Conservation (phyloP, 169 alveolate species). For the Plasmodium gallinaceum region DNA sequence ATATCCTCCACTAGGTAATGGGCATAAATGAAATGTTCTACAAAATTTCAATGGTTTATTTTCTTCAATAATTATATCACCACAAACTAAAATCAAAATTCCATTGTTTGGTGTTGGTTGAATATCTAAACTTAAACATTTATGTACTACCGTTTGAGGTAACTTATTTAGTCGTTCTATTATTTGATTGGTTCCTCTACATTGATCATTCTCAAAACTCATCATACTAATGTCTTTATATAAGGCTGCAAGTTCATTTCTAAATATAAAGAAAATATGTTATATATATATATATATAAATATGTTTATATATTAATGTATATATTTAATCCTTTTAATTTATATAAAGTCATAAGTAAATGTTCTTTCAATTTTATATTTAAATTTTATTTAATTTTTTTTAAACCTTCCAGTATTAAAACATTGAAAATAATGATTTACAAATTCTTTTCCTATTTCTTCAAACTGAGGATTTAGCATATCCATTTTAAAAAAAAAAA, state of each 20-base stretch:
- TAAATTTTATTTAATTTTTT: slow-evolving; percentile 24
- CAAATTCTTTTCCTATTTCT: slow-evolving; percentile 86
- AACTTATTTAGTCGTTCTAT: slow-evolving; percentile 66
- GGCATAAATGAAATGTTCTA: slow-evolving; percentile 84
- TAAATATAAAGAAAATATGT: slow-evolving; percentile 1
- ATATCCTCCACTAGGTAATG: slow-evolving; percentile 86
- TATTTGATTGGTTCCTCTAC: slow-evolving; percentile 73
- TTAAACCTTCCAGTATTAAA: slow-evolving; percentile 83
- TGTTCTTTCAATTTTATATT: background rate
- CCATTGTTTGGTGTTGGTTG: slow-evolving; percentile 89
- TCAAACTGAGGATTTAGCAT: slow-evolving; percentile 82
- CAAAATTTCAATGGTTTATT: slow-evolving; percentile 88
- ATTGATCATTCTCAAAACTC: slow-evolving; percentile 76
- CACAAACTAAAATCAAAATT: slow-evolving; percentile 85
- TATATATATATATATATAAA: background rate
- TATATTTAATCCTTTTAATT: background rate
- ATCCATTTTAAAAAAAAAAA: slow-evolving; percentile 61
- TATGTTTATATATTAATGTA: background rate
- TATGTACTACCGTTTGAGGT: slow-evolving; percentile 81
- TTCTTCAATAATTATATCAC: slow-evolving; percentile 86
- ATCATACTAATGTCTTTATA: slow-evolving; percentile 76
- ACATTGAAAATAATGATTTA: slow-evolving; percentile 86
- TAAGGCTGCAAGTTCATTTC: slow-evolving; percentile 67
- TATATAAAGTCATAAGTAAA: background rate
- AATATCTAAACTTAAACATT: slow-evolving; percentile 84